Percentiles rank a stretch among this genome's conserved stretches.
These are phyloP conservation scores for Kuraishia cidri DNA, from an alignment of 805 yeast genomes.

Conservation along the genomic window DNA sequence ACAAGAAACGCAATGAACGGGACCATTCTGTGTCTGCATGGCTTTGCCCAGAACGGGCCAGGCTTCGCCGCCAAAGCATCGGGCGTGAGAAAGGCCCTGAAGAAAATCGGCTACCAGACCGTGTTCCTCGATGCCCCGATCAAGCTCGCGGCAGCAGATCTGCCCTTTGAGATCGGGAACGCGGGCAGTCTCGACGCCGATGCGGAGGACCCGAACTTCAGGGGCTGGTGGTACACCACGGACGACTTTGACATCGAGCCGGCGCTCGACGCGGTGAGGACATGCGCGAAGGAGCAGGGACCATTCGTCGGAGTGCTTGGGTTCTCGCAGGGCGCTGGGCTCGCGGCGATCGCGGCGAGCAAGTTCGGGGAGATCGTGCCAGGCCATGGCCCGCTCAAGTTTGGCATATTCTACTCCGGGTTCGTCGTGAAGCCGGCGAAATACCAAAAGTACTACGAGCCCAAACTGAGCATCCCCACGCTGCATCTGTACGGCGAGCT, in stretches of 20 bases:
- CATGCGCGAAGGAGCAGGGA: slow-evolving; percentile 46
- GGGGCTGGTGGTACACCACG: slow-evolving; percentile 71
- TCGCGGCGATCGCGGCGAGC: slow-evolving; percentile 63
- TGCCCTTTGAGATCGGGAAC: slow-evolving; percentile 53
- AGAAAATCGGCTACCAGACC: slow-evolving; percentile 54
- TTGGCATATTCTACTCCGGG: slow-evolving; percentile 74
- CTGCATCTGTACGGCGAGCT: slow-evolving; percentile 79
- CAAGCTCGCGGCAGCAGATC: slow-evolving; percentile 52
- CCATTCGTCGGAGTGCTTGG: slow-evolving; percentile 89
- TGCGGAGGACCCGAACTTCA: slow-evolving; percentile 19
- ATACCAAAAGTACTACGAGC: slow-evolving; percentile 18
- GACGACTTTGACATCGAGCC: slow-evolving; percentile 22
- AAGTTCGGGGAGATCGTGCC: slow-evolving; percentile 47
- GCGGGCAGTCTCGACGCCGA: slow-evolving; percentile 36
- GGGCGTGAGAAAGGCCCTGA: slow-evolving; percentile 73
- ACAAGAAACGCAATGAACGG: slow-evolving; percentile 17
- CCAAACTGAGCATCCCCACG: slow-evolving; percentile 24
- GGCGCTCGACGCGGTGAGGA: slow-evolving; percentile 40
- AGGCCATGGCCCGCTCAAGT: slow-evolving; percentile 42
- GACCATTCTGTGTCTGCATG: slow-evolving; percentile 81
- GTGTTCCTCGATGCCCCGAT: slow-evolving; percentile 78
- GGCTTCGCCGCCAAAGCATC: slow-evolving; percentile 84
- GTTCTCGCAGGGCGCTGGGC: slow-evolving; percentile 91
- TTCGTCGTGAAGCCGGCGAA: slow-evolving; percentile 18
- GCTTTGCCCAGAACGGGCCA: slow-evolving; percentile 79